phyloP scores from a whole-genome alignment of 495 filamentous ascomycete genomes.

The Neurospora intermedia region DNA sequence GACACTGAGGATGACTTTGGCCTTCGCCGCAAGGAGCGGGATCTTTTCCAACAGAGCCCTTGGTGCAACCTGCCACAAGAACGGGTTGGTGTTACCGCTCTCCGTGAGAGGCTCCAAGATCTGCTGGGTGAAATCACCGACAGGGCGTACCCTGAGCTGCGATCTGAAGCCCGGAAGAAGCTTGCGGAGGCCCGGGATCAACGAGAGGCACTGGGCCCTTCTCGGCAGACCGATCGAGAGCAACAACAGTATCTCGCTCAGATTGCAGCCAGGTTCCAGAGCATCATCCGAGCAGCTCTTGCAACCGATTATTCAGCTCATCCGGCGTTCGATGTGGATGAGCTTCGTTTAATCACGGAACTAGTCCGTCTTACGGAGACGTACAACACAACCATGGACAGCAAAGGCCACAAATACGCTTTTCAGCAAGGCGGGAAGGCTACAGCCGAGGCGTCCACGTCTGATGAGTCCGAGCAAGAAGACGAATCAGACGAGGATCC shows the following conservation, averaged over 20 bases:
- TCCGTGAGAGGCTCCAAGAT: slow-evolving; percentile 31
- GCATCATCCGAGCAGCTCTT: slow-evolving; percentile 27
- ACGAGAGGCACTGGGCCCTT: slow-evolving; percentile 32
- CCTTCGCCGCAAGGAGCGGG: background rate
- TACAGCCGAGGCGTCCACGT: too few species aligned
- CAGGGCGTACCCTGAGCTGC: slow-evolving; percentile 39
- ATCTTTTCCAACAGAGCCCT: slow-evolving; percentile 19
- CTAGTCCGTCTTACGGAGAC: too few species aligned
- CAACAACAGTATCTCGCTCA: slow-evolving; percentile 33
- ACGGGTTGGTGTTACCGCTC: slow-evolving; percentile 37
- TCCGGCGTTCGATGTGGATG: too few species aligned
- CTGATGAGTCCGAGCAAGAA: too few species aligned
- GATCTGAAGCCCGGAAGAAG: slow-evolving; percentile 28
- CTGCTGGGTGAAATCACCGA: slow-evolving; percentile 33
- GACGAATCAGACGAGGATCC: too few species aligned
- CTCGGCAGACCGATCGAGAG: slow-evolving; percentile 29
- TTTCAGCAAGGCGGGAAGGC: too few species aligned
- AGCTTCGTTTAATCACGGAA: too few species aligned
- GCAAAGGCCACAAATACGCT: too few species aligned
- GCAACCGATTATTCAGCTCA: slow-evolving; percentile 29
- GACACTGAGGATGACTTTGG: background rate
- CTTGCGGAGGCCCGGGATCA: slow-evolving; percentile 21
- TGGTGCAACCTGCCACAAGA: slow-evolving; percentile 37
- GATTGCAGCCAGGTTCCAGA: slow-evolving; percentile 32
- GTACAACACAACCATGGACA: too few species aligned